Evolutionary conservation across 2,329 filamentous ascomycete species (phyloP), one percentile per base, ranked within the genome.

Genomic region (Microdochium nivale): DNA sequence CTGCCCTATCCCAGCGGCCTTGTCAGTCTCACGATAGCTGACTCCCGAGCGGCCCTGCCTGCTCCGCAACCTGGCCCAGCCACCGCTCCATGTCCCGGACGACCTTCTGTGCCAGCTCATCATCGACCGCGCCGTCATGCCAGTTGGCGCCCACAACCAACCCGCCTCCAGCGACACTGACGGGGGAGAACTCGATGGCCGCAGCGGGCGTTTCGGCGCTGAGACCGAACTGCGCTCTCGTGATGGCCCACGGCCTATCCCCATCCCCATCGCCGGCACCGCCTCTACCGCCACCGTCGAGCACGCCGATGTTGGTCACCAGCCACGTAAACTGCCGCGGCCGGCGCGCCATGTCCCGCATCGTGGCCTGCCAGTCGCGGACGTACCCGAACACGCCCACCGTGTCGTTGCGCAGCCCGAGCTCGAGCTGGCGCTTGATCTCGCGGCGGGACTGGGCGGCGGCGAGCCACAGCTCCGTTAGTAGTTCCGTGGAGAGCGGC

Each of bases 291-390:
- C 19, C 5, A 3, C 40, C 40, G 23, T 44, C 7, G 21, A 44
- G 40, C 16, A 44, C 61, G 35, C 67, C 67, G n/a, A 69, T 51
- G 53, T 69, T 69, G 40, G 66, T 67, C 3, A 70, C 62, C 24
- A 68, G 54, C 60, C 64, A 69, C 19, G 66, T 58, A 33, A 61
- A 59, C n/a, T 64, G 56, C 21, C 67, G 58, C 51, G 59, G 52
- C 58, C 60, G 65, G 21, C 55, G 55, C 14, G 61, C 64, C 50
- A 59, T 57, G 47, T 53, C 49, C 2, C 52, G 56, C 60, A 63
- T 60, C 53, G 61, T 61, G 53, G 59, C 30, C 54, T 60, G 58
- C 67, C 67, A 70, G 59, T 70, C 65, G 19, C 56, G 56, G 30
- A 69, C 65, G 33, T 60, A 63, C 57, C 64, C 63, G 55, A 65